These are phyloP conservation scores for Lentinula sp. DNA, from an alignment of 768 basidiomycete species.

Conservation along the genomic window DNA sequence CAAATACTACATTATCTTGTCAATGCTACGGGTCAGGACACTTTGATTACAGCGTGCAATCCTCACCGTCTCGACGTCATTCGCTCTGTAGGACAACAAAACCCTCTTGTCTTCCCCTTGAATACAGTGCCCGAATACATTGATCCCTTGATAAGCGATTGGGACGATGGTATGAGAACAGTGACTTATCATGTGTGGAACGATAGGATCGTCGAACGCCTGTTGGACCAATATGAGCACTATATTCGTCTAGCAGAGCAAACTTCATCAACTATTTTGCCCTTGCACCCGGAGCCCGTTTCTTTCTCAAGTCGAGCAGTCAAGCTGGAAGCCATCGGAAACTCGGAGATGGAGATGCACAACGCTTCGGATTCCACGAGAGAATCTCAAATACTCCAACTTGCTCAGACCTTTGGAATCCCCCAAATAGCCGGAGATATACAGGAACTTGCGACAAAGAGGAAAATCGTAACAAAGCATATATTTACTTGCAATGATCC, in stretches of 20 bases:
- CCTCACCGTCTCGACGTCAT: background rate
- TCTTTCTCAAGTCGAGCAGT: background rate
- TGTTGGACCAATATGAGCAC: background rate
- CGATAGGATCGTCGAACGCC: background rate
- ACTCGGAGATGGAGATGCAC: background rate
- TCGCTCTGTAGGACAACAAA: background rate
- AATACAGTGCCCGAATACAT: conserved; percentile 1
- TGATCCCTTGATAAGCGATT: conserved; percentile 9
- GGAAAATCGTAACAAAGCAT: conserved; percentile 16
- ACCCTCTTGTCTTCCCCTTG: background rate
- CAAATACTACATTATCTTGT: background rate
- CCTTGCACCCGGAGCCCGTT: background rate
- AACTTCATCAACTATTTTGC: background rate
- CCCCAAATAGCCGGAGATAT: background rate
- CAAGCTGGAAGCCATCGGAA: background rate
- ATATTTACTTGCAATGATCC: conserved; percentile 25
- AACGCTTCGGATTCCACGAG: background rate
- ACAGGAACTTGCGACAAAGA: conserved; percentile 8
- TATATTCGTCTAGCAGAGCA: background rate
- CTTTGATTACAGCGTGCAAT: background rate
- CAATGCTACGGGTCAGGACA: background rate
- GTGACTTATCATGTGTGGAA: conserved; percentile 16
- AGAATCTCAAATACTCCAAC: background rate
- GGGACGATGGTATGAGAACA: conserved; percentile 25
- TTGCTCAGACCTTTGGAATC: background rate